These are phyloP conservation scores for Leccinum pachyderme DNA, from an alignment of 1,284 basidiomycete species.

Conservation along the genomic window DNA sequence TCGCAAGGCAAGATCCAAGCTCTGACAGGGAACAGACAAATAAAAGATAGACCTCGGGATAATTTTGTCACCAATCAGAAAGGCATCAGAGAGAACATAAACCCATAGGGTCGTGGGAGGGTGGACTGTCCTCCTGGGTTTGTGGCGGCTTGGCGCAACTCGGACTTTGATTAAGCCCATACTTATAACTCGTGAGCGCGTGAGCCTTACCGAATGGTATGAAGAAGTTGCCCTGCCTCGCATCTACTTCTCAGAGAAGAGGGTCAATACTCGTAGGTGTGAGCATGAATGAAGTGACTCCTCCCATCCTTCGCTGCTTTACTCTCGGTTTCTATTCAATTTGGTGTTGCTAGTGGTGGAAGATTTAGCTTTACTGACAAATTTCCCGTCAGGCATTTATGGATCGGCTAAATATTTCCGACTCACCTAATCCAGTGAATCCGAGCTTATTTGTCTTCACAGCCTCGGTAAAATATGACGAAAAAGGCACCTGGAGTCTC, in stretches of 20 bases:
- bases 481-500: not conserved
- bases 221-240: not conserved
- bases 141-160: conserved; percentile 7
- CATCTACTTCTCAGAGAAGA: not conserved
- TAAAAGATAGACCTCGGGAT: conserved; percentile 13
- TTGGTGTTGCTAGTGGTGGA: not conserved
- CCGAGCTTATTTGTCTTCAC: not conserved
- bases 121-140: conserved; percentile 2
- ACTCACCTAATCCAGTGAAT: not conserved
- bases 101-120: conserved; percentile 28
- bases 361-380: not conserved
- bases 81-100: conserved; percentile 14
- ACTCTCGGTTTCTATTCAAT: not conserved
- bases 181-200: conserved; percentile 2
- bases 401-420: not conserved
- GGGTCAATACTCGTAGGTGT: not conserved
- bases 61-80: conserved; percentile 22
- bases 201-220: not conserved
- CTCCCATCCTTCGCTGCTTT: not conserved
- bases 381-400: not conserved
- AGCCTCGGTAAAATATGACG: not conserved
- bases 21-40: conserved; percentile 12
- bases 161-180: conserved; percentile 3
- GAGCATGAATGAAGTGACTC: not conserved
- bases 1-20: conserved; percentile 9